Percentiles rank a stretch among this genome's conserved stretches.
phyloP scores from a whole-genome alignment of 768 basidiomycete genomes.

The Termitomyces sp. region DNA sequence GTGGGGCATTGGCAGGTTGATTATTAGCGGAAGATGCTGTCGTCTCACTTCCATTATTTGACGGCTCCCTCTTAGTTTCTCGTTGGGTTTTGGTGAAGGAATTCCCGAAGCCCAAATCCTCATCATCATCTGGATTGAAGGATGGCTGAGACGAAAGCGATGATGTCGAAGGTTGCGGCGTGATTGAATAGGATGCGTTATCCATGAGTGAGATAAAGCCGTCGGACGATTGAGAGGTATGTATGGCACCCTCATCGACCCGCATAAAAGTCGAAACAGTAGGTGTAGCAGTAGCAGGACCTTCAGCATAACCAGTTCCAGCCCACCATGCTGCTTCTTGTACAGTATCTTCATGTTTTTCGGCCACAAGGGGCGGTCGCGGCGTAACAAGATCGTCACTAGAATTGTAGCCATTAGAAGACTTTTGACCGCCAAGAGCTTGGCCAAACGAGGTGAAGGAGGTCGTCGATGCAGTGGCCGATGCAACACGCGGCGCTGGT shows the following conservation, averaged over 20 bases:
- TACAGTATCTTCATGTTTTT: conserved; percentile 30
- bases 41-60: conserved; percentile 23
- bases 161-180: conserved; percentile 19
- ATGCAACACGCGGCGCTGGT: conserved; percentile 48
- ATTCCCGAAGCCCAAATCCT: conserved; percentile 92
- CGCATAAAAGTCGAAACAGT: conserved; percentile 65
- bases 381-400: conserved; percentile 29
- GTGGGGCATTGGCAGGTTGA: conserved; percentile 9
- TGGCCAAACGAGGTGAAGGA: conserved; percentile 41
- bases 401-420: conserved; percentile 28
- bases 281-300: conserved; percentile 49
- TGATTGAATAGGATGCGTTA: conserved; percentile 40
- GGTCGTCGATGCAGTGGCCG: conserved; percentile 48
- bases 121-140: conserved; percentile 44
- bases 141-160: conserved; percentile 8
- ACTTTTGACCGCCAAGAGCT: conserved; percentile 34
- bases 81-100: conserved; percentile 29
- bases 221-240: conserved; percentile 39
- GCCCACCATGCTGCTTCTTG: conserved; percentile 66
- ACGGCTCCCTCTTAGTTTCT: conserved; percentile 28
- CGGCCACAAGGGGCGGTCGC: conserved; percentile 21
- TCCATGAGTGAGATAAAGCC: conserved; percentile 88
- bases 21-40: conserved; percentile 11
- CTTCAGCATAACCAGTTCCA: conserved; percentile 34
- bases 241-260: conserved; percentile 39